These are phyloP conservation scores for Globisporangium middletonii DNA, from an alignment of 352 stramenopile genomes.

Conservation along the genomic window DNA sequence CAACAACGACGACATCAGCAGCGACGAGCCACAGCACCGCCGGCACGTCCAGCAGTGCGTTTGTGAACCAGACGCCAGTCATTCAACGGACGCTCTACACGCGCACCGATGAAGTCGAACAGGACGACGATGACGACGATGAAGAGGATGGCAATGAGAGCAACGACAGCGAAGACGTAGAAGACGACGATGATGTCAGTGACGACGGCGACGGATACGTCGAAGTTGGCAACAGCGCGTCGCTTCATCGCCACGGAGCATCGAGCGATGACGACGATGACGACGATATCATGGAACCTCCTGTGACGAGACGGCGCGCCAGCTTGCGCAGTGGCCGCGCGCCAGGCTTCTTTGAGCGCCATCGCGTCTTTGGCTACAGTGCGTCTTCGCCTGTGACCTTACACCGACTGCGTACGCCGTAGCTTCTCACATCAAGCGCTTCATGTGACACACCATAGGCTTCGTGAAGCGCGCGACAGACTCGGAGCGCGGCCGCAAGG, in stretches of 20 bases:
- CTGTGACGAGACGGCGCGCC: not conserved
- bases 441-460: not conserved
- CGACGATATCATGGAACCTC: not conserved
- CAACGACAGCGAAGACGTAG: conserved; percentile 13
- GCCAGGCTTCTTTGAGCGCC: conserved; percentile 6
- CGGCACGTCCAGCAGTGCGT: conserved; percentile 7
- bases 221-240: conserved; percentile 13
- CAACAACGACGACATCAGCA: not conserved
- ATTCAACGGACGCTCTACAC: conserved; percentile 60
- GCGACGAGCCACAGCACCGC: conserved; percentile 1
- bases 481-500: conserved; percentile 16
- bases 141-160: conserved; percentile 26
- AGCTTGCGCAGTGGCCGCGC: not conserved
- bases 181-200: conserved; percentile 16
- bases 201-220: conserved; percentile 24
- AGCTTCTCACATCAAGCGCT: not conserved
- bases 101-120: conserved; percentile 31
- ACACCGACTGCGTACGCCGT: too few relatives aligned
- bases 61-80: conserved; percentile 34
- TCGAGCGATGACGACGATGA: not conserved
- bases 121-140: conserved; percentile 22
- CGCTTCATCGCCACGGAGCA: conserved; percentile 9
- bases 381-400: not conserved
- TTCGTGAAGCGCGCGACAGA: conserved; percentile 5
- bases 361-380: conserved; percentile 5